Base-by-base conservation (phyloP, 805 yeast species). In the Metschnikowia drakensbergensis region DNA sequence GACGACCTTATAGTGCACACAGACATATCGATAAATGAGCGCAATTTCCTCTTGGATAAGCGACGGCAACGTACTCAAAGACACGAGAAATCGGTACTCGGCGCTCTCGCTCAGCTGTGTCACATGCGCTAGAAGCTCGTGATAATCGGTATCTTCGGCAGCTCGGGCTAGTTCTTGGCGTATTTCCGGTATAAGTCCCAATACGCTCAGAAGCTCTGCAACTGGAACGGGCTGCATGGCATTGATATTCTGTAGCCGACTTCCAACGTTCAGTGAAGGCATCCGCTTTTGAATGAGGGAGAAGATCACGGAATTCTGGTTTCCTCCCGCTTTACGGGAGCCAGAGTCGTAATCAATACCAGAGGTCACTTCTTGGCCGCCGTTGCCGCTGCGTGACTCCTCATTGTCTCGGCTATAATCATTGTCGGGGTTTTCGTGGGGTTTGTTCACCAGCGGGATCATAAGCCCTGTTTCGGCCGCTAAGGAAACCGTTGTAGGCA, bases 11-110 rank as follows among this genome's bases (percentile, higher is more conserved):
- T 88, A 90, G 26, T 74, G 72, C 0, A 74, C 60, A 42, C 73
- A 77, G 33, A 85, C 65, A 45, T 77, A 77, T 5, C 72, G 62
- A 50, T 79, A 79, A 7, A 85, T 58, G 3, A 70, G 50, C 0
- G 64, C 54, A 4, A 85, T 79, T 52, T 86, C 92, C 10, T 69
- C 68, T 40, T 75, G 74, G 2, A 86, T 72, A 5, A 80, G 75
- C 8, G 75, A 74, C 0, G 83, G 68, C n/a, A 79, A 57, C 37
- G 74, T 79, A 62, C 84, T 86, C 6, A 83, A 75, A 10, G 65
- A 63, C 4, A 78, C 67, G 8, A 87, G 64, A 28, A 85, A 75
- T n/a, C 68, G 62, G 54, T 76, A 74, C 54, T 82, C 57, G 4
- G 36, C 48, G 27, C 52, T 83, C 7, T 67, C 68, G 26, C 59